Evolutionary conservation across 169 alveolate genomes (phyloP).

Genomic region (Plasmodium malariae): DNA sequence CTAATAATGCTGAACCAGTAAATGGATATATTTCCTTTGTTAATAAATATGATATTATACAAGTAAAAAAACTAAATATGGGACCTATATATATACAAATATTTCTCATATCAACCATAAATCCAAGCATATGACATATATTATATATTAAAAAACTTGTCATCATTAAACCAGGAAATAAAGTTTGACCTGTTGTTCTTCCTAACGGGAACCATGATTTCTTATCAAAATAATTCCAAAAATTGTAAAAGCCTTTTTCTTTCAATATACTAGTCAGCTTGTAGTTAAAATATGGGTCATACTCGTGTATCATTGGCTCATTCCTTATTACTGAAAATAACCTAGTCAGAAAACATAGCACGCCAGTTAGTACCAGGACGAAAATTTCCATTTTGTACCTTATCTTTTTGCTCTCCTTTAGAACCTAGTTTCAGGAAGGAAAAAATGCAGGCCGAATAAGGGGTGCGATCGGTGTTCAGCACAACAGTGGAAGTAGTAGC

Average conservation of each 20-base stretch:
- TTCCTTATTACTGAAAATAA: slow-evolving; percentile 96
- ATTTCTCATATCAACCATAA: slow-evolving; percentile 94
- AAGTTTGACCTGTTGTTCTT: slow-evolving; percentile 97
- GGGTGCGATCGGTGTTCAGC: no score
- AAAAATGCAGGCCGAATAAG: no score
- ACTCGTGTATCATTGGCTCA: slow-evolving; percentile 98
- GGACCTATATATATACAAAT: slow-evolving; percentile 98
- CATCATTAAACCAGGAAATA: slow-evolving; percentile 98
- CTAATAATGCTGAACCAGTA: slow-evolving; percentile 95
- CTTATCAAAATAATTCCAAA: slow-evolving; percentile 98
- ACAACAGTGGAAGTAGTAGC: no score
- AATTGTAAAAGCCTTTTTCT: slow-evolving; percentile 94
- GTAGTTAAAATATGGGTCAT: slow-evolving; percentile 99
- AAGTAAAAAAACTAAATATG: slow-evolving; percentile 94
- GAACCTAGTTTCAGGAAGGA: slow-evolving; percentile 2
- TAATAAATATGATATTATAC: slow-evolving; percentile 94
- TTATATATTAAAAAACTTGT: slow-evolving; percentile 92
- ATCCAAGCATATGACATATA: slow-evolving; percentile 79
- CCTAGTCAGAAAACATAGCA: slow-evolving; percentile 91
- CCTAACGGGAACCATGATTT: slow-evolving; percentile 99
- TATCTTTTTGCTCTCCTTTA: slow-evolving; percentile 5
- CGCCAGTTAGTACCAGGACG: slow-evolving; percentile 76
- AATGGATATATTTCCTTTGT: slow-evolving; percentile 85
- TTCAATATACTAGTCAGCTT: slow-evolving; percentile 95
- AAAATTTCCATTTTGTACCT: slow-evolving; percentile 24